Evolutionary conservation across 371 early-diverging fungal genomes (phyloP).

Genomic region (Sporodiniella umbellata): DNA sequence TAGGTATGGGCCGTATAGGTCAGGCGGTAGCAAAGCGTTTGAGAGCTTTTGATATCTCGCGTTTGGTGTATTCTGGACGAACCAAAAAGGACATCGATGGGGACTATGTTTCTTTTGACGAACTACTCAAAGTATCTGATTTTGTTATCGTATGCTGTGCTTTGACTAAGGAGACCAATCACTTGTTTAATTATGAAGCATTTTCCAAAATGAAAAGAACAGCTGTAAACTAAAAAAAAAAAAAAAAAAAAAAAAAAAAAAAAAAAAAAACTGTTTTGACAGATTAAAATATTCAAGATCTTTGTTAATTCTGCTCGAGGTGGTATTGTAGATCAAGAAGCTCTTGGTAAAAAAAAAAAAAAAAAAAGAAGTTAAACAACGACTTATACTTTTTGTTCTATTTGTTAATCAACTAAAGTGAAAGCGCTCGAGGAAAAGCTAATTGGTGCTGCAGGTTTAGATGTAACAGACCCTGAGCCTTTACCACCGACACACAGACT

Average conservation of each 20-base stretch:
- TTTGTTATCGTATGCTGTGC: constrained; percentile 75
- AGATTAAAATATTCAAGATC: constrained; percentile 38
- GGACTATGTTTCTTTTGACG: constrained; percentile 49
- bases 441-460: constrained; percentile 76
- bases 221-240: constrained; percentile 56
- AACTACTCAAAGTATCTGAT: constrained; percentile 64
- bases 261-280: neutral
- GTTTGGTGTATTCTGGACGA: constrained; percentile 59
- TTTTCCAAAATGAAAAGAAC: constrained; percentile 71
- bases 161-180: constrained; percentile 63
- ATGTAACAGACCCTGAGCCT: constrained; percentile 90
- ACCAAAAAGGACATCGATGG: constrained; percentile 36
- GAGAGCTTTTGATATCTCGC: constrained; percentile 64
- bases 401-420: no score
- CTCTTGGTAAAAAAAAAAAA: constrained; percentile 36
- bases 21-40: constrained; percentile 70
- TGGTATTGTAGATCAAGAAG: constrained; percentile 74
- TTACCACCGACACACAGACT: constrained; percentile 62
- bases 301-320: constrained; percentile 86
- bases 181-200: constrained; percentile 62
- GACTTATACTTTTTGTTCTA: neutral
- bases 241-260: no score
- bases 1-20: constrained; percentile 88
- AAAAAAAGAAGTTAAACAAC: neutral
- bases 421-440: constrained; percentile 62